Conservation (phyloP, 2,329 filamentous ascomycete genomes). For the Fonsecaea pugnacius region DNA sequence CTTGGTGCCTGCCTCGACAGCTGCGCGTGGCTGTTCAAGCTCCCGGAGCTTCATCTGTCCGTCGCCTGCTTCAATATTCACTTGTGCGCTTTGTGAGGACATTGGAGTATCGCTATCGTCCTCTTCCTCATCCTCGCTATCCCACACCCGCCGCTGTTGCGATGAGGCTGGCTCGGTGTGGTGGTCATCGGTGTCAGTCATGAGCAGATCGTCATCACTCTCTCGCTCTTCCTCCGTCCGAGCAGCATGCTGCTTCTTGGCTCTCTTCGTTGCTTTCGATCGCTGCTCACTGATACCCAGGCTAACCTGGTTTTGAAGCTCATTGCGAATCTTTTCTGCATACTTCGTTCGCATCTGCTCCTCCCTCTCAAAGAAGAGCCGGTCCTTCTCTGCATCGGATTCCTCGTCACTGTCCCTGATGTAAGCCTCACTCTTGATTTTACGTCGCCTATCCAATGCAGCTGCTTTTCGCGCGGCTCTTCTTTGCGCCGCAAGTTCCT, state of each 20-base stretch:
- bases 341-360: slow-evolving; percentile 64
- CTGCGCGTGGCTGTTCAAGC: slow-evolving; percentile 19
- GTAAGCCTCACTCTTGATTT: slow-evolving; percentile 82
- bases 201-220: slow-evolving; percentile 32
- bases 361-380: slow-evolving; percentile 78
- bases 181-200: slow-evolving; percentile 27
- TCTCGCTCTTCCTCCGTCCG: slow-evolving; percentile 22
- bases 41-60: slow-evolving; percentile 19
- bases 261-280: slow-evolving; percentile 13
- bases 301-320: slow-evolving; percentile 55
- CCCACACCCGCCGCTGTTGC: slow-evolving; percentile 21
- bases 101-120: slow-evolving; percentile 40
- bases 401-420: slow-evolving; percentile 88
- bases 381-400: slow-evolving; percentile 74
- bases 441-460: slow-evolving; percentile 74
- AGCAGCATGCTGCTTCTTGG: slow-evolving; percentile 17
- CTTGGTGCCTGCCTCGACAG: background rate
- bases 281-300: slow-evolving; percentile 39
- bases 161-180: slow-evolving; percentile 28
- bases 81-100: slow-evolving; percentile 34
- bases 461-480: slow-evolving; percentile 66
- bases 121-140: slow-evolving; percentile 32
- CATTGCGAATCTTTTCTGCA: slow-evolving; percentile 46
- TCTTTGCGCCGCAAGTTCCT: slow-evolving; percentile 63
- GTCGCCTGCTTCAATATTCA: slow-evolving; percentile 8